Percentiles rank a stretch among this genome's conserved stretches.
Evolutionary conservation across 768 basidiomycete genomes (phyloP).

Genomic region (Podaxis rugospora): DNA sequence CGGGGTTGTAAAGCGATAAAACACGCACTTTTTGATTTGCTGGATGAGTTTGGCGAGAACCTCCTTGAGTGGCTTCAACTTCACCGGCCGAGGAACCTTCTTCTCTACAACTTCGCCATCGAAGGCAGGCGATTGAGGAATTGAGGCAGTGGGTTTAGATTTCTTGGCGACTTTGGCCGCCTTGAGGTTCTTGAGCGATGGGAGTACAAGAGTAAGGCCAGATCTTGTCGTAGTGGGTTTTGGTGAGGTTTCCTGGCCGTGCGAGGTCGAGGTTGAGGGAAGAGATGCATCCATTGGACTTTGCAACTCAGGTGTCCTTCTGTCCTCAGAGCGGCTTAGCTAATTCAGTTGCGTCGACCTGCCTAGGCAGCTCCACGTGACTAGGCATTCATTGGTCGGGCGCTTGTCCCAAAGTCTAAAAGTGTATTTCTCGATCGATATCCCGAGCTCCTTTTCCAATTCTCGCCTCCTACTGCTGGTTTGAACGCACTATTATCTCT

Average conservation of each 20-base stretch:
- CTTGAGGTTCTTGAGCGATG: slow-evolving; percentile 60
- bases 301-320: slow-evolving; percentile 12
- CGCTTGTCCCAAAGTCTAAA: neutral
- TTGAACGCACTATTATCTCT: neutral
- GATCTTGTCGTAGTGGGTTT: slow-evolving; percentile 27
- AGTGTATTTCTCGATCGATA: neutral
- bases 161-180: slow-evolving; percentile 51
- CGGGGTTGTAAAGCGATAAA: neutral
- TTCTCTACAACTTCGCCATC: slow-evolving; percentile 31
- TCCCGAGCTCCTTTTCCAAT: neutral
- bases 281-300: slow-evolving; percentile 13
- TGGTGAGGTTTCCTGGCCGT: neutral
- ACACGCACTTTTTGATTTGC: slow-evolving; percentile 70
- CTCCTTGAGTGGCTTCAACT: slow-evolving; percentile 77
- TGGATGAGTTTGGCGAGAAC: slow-evolving; percentile 61
- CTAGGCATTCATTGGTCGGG: neutral
- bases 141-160: slow-evolving; percentile 28
- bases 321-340: slow-evolving; percentile 13
- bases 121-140: slow-evolving; percentile 16
- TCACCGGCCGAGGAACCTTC: slow-evolving; percentile 52
- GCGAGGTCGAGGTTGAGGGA: slow-evolving; percentile 3
- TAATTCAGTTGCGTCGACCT: slow-evolving; percentile 3
- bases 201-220: slow-evolving; percentile 63
- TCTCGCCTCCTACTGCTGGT: neutral
- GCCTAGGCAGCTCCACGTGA: neutral